Conservation (phyloP, 495 filamentous ascomycete genomes). For the Penicillium taxi region DNA sequence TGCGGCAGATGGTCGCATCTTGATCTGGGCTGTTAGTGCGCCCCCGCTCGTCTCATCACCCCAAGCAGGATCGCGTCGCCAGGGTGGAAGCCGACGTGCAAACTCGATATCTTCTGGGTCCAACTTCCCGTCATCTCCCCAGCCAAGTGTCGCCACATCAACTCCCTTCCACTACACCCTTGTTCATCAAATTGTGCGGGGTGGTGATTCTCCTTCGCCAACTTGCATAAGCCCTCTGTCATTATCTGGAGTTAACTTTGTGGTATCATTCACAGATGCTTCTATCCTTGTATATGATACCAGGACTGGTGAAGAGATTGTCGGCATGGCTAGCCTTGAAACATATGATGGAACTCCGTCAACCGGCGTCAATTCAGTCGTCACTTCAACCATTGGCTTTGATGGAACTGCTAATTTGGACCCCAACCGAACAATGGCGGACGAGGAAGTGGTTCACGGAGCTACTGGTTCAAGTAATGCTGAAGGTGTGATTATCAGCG, state of each 20-base stretch:
- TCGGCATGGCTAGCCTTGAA: conserved; percentile 83
- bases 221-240: conserved; percentile 89
- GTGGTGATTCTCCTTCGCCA: conserved; percentile 62
- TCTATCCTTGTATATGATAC: conserved; percentile 89
- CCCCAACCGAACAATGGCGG: conserved; percentile 49
- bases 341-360: conserved; percentile 80
- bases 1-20: conserved; percentile 81
- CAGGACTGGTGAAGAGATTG: conserved; percentile 80
- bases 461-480: conserved; percentile 83
- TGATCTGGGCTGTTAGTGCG: conserved; percentile 91
- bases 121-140: conserved; percentile 82
- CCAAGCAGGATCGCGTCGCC: conserved; percentile 59
- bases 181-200: conserved; percentile 71
- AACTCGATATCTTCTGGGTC: conserved; percentile 88
- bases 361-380: conserved; percentile 86
- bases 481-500: conserved; percentile 87
- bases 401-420: conserved; percentile 63
- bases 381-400: conserved; percentile 73
- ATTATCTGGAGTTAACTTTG: conserved; percentile 79
- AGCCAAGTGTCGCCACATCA: conserved; percentile 69
- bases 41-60: conserved; percentile 77
- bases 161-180: conserved; percentile 62
- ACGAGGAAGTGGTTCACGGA: conserved; percentile 64
- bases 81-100: conserved; percentile 70
- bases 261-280: conserved; percentile 85